Percentiles rank a stretch among this genome's conserved stretches.
phyloP scores from a whole-genome alignment of 306 rosid species.

The Leucaena leucocephala region DNA sequence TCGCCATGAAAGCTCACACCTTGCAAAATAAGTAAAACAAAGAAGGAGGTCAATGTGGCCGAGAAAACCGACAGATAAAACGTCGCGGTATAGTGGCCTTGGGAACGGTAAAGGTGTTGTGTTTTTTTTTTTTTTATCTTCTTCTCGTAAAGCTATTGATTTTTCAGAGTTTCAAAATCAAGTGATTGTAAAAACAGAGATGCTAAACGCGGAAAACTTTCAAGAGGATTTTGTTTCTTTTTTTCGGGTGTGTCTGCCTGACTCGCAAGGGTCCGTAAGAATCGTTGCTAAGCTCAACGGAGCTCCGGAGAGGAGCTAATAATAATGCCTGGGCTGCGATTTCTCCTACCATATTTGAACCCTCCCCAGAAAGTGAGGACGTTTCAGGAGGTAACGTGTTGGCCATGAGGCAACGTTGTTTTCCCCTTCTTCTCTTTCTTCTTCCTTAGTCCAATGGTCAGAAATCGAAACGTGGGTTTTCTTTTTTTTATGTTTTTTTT shows the following conservation, averaged over 20 bases:
- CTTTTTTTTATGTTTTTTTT: no score
- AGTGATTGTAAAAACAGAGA: no score
- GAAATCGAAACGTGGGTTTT: no score
- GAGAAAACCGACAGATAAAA: constrained; percentile 1
- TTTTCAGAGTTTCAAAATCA: background rate
- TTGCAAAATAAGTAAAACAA: constrained; percentile 1
- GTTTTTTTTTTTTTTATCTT: background rate
- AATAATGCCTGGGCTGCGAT: background rate
- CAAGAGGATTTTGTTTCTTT: no score
- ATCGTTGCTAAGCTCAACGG: constrained; percentile 33
- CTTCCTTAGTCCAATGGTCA: no score
- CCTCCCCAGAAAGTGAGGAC: constrained; percentile 29
- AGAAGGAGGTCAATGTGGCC: constrained; percentile 6
- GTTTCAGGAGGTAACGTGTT: constrained; percentile 11
- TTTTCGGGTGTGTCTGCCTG: no score
- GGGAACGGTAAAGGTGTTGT: constrained; percentile 6
- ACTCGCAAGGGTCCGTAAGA: no score
- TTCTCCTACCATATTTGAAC: constrained; percentile 59
- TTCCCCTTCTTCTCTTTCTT: no score
- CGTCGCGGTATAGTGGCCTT: background rate
- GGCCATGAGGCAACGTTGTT: background rate
- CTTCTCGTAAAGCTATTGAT: background rate
- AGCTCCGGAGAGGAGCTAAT: constrained; percentile 45
- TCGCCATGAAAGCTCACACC: constrained; percentile 44
- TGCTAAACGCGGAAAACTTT: no score